Evolutionary conservation across 2,329 filamentous ascomycete genomes (phyloP).

Genomic region (Lachnellula suecica): DNA sequence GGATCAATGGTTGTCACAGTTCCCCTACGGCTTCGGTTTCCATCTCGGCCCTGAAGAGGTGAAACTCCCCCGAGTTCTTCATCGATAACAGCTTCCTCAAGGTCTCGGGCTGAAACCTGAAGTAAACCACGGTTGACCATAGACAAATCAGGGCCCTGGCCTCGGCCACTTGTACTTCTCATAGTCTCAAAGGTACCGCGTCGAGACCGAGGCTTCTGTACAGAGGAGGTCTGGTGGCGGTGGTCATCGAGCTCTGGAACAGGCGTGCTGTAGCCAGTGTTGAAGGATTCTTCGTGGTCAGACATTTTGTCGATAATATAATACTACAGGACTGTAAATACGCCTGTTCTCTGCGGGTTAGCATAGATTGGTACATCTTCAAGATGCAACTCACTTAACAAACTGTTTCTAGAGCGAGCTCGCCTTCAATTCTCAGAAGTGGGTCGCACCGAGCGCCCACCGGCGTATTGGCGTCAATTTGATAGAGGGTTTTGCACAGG

Average conservation of each 20-base stretch:
- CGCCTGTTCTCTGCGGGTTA: too few species aligned
- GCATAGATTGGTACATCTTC: too few species aligned
- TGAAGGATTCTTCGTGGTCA: conserved; percentile 60
- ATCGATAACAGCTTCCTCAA: conserved; percentile 81
- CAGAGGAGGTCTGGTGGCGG: conserved; percentile 62
- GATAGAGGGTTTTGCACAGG: conserved; percentile 39
- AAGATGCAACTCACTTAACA: not conserved
- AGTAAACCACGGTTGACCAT: conserved; percentile 38
- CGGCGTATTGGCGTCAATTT: conserved; percentile 49
- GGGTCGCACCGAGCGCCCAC: conserved; percentile 55
- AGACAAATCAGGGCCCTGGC: conserved; percentile 37
- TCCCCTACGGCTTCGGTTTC: conserved; percentile 45
- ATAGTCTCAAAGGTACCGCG: conserved; percentile 75
- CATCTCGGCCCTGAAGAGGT: conserved; percentile 16
- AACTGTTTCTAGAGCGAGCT: not conserved
- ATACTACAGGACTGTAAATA: too few species aligned
- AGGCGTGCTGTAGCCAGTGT: conserved; percentile 69
- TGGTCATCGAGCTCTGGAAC: conserved; percentile 87
- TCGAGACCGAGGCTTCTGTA: conserved; percentile 59
- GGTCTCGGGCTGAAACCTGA: conserved; percentile 68
- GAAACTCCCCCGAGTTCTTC: conserved; percentile 60
- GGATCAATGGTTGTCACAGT: conserved; percentile 56
- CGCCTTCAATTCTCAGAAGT: conserved; percentile 32
- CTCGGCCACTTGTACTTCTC: conserved; percentile 46
- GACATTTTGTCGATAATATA: conserved; percentile 59